Base-by-base conservation (phyloP, 1,139 yeast species). In the Zygoascus hellenicus region DNA sequence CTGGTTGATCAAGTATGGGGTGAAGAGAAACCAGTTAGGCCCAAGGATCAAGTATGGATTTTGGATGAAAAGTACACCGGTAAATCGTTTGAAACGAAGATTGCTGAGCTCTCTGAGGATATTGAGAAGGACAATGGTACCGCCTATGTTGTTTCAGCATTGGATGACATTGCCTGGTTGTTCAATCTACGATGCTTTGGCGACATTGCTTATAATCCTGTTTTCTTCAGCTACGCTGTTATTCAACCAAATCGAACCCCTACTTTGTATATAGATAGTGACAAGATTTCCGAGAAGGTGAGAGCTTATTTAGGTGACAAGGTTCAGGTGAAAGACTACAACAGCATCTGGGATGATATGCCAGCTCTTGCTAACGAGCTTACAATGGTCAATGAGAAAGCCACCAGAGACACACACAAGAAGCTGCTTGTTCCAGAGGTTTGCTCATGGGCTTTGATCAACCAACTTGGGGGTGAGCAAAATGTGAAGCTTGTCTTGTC, bases 161-260 rank as follows among this genome's bases (percentile, higher is more conserved):
- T 88, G 51, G 98, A 92, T 67, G 96, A 92, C 61, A 77, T 90
- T 52, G 95, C 97, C 7, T 90, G 97, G 97, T 68, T 89, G 48
- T 76, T 89, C 62, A 92, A 92, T 61, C 71, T 92, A 55, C 77
- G 97, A 58, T 36, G 46, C 14, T 97, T 97, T 15, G 71, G 76
- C 35, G 95, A 86, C 63, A 87, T 92, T 54, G 84, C 81, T 36
- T 94, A 72, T 67, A 92, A 90, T 62, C 98, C 99, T 1, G 92
- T 94, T 13, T 94, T 94, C 64, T 89, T 78, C 68, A 74, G 94
- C 42, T 92, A 86, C 62, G 73, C 88, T 51, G 71, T 88, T 14
- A 81, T 78, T 16, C 74, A 71, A 19, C 70, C 73, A 14, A 17
- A 35, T 39, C 35, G 33, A 30, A 33, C 41, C 10, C 76, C 80